Conservation (phyloP, 768 basidiomycete species). For the Chlorophyllum brunneum region DNA sequence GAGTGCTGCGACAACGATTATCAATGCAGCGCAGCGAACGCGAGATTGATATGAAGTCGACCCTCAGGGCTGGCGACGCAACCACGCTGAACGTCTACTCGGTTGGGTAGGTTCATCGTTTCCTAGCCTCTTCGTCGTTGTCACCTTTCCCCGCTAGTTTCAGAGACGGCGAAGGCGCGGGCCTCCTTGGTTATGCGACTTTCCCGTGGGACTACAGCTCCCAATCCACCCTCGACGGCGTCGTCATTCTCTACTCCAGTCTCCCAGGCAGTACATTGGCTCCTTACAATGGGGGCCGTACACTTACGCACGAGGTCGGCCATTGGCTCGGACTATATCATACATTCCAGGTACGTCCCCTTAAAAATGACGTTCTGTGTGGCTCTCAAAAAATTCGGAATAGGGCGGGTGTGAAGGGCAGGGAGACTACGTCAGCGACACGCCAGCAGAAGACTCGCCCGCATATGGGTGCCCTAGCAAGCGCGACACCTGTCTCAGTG, state of each 20-base stretch:
- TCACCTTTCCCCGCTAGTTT: constrained; percentile 15
- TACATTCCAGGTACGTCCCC: constrained; percentile 39
- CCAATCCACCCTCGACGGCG: constrained; percentile 30
- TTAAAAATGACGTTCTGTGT: not conserved
- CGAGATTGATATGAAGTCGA: constrained; percentile 17
- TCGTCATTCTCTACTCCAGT: constrained; percentile 28
- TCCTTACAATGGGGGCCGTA: constrained; percentile 42
- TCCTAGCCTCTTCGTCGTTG: not conserved
- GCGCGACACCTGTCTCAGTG: constrained; percentile 26
- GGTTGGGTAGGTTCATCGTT: constrained; percentile 15
- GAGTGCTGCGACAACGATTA: not conserved
- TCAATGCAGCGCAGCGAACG: not conserved
- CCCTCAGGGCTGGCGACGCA: constrained; percentile 13
- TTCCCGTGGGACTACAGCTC: constrained; percentile 28
- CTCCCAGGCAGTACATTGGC: constrained; percentile 30
- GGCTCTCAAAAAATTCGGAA: constrained; percentile 27
- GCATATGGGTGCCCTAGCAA: constrained; percentile 28
- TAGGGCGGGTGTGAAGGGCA: constrained; percentile 33
- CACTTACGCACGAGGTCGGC: constrained; percentile 50
- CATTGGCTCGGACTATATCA: constrained; percentile 59
- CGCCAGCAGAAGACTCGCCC: constrained; percentile 29
- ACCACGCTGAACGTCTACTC: constrained; percentile 19
- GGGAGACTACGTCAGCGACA: constrained; percentile 33
- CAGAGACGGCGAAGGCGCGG: constrained; percentile 15
- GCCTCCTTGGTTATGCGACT: constrained; percentile 32